These are phyloP conservation scores for Trichosporon ovoides DNA, from an alignment of 1,284 basidiomycete genomes.

Conservation along the genomic window DNA sequence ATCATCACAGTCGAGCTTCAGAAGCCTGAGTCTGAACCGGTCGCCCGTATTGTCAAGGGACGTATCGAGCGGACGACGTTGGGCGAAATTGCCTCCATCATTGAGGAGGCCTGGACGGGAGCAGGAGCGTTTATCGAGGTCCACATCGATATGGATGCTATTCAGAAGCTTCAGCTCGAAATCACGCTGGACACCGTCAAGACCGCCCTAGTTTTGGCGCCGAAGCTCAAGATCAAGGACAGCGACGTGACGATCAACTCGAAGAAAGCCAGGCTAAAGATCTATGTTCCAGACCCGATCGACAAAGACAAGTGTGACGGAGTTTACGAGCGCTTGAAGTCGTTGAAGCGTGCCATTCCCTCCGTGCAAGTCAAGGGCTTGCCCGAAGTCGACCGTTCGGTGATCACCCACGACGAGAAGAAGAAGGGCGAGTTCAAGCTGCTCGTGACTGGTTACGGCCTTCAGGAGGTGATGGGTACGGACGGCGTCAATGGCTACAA, in stretches of 20 bases:
- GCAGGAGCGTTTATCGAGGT: constrained; percentile 90
- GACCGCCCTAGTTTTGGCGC: constrained; percentile 78
- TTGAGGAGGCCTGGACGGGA: constrained; percentile 94
- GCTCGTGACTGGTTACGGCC: constrained; percentile 94
- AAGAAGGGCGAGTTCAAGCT: constrained; percentile 67
- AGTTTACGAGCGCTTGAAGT: constrained; percentile 74
- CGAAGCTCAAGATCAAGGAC: constrained; percentile 89
- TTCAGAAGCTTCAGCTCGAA: constrained; percentile 89
- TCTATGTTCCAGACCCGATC: constrained; percentile 23
- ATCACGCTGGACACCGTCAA: constrained; percentile 89
- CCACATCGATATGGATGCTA: constrained; percentile 83
- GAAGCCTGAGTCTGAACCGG: constrained; percentile 73
- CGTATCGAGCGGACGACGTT: constrained; percentile 91
- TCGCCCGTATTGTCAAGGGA: constrained; percentile 95
- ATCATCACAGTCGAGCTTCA: constrained; percentile 96
- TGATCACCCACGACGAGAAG: constrained; percentile 87
- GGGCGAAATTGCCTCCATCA: constrained; percentile 85
- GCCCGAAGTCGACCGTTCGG: constrained; percentile 74
- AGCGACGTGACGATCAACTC: constrained; percentile 52
- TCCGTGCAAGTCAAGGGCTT: constrained; percentile 91
- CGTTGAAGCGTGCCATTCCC: constrained; percentile 72
- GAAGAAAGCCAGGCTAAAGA: constrained; percentile 22
- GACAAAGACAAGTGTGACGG: constrained; percentile 56
- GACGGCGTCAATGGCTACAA: constrained; percentile 90
- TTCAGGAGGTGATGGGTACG: constrained; percentile 94